Percentiles rank a stretch among this genome's conserved stretches.
These are phyloP conservation scores for Aschersonia sp. DNA, from an alignment of 2,329 filamentous ascomycete species.

Conservation along the genomic window DNA sequence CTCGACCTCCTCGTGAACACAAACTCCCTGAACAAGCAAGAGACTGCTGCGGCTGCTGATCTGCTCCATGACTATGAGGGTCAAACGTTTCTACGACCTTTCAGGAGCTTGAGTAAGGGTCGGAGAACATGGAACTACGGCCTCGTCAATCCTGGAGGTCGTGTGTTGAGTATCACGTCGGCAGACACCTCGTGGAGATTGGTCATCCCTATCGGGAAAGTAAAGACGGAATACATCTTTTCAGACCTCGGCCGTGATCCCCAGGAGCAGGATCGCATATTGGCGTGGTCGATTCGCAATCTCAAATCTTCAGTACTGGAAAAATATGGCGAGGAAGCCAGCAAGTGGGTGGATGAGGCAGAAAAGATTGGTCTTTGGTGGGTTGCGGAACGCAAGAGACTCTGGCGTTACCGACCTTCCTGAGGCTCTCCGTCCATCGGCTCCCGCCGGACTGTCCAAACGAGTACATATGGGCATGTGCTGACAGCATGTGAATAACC, in stretches of 20 bases:
- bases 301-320: constrained; percentile 4
- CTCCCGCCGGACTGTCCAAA: too few relatives aligned
- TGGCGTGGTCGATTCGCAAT: constrained; percentile 5
- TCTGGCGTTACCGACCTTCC: constrained; percentile 3
- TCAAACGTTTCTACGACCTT: constrained; percentile 18
- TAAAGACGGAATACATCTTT: constrained; percentile 14
- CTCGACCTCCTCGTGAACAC: constrained; percentile 19
- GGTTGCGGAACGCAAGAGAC: constrained; percentile 11
- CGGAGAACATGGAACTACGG: constrained; percentile 17
- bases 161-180: constrained; percentile 13
- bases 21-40: constrained; percentile 14
- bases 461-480: too few relatives aligned
- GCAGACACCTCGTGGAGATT: constrained; percentile 11
- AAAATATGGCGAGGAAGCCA: constrained; percentile 8
- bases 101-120: constrained; percentile 6
- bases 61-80: constrained; percentile 19
- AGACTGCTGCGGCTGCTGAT: constrained; percentile 12
- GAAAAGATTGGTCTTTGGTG: constrained; percentile 17
- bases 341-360: constrained; percentile 15
- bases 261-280: constrained; percentile 11
- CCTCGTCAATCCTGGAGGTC: constrained; percentile 15
- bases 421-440: background rate
- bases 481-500: too few relatives aligned
- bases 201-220: constrained; percentile 14
- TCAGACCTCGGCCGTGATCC: constrained; percentile 14